Evolutionary conservation across 1,284 basidiomycete species (phyloP).

Genomic region (Austroboletus niveus): DNA sequence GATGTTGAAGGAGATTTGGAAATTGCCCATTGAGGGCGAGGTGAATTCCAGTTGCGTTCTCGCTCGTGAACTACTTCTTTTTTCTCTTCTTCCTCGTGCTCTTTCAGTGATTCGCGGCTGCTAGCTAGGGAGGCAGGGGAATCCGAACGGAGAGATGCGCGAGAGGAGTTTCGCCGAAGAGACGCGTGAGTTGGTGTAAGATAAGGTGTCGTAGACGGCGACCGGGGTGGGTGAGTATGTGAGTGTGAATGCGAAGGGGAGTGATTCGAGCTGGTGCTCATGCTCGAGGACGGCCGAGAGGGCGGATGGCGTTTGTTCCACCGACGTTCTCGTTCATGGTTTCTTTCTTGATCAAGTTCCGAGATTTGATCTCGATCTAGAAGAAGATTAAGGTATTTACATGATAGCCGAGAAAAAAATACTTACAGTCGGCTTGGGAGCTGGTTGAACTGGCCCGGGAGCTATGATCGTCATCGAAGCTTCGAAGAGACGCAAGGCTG

Average conservation of each 20-base stretch:
- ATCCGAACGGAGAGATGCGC: constrained; percentile 36
- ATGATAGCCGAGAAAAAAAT: background rate
- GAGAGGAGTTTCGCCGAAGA: constrained; percentile 31
- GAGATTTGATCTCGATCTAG: constrained; percentile 45
- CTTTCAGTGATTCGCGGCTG: constrained; percentile 34
- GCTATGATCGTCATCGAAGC: constrained; percentile 37
- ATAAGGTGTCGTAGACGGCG: constrained; percentile 34
- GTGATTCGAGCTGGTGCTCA: constrained; percentile 34
- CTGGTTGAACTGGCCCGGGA: constrained; percentile 43
- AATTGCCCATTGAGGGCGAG: constrained; percentile 47
- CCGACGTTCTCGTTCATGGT: constrained; percentile 47
- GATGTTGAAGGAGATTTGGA: constrained; percentile 22
- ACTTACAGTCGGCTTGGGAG: constrained; percentile 49
- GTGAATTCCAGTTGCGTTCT: constrained; percentile 61
- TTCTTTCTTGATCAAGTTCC: constrained; percentile 42
- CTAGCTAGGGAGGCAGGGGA: constrained; percentile 42
- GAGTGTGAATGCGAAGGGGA: constrained; percentile 32
- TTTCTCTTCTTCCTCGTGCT: constrained; percentile 35
- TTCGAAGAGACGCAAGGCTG: constrained; percentile 37
- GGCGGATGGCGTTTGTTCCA: constrained; percentile 52
- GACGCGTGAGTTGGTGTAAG: constrained; percentile 33
- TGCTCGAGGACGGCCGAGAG: constrained; percentile 30
- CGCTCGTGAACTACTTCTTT: constrained; percentile 41
- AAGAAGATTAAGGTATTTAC: constrained; percentile 1
- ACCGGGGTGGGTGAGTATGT: constrained; percentile 33